Percentiles rank a stretch among this genome's conserved stretches.
phyloP scores from a whole-genome alignment of 2,329 filamentous ascomycete species.

The Aspergillus sp. region DNA sequence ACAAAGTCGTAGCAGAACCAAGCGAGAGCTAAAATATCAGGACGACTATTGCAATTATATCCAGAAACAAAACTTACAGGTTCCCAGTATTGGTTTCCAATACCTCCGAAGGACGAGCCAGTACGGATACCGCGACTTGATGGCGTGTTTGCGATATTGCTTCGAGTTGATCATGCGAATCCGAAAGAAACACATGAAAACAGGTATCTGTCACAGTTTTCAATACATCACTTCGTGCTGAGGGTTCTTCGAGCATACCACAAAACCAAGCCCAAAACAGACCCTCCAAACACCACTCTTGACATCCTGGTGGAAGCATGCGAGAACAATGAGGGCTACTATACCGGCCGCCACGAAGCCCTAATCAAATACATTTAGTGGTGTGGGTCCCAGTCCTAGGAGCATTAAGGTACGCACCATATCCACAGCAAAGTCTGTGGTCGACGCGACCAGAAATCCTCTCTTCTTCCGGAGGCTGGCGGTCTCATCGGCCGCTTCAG shows the following conservation, averaged over 20 bases:
- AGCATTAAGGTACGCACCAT: slow-evolving; percentile 14
- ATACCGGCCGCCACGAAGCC: slow-evolving; percentile 28
- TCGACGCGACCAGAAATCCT: slow-evolving; percentile 28
- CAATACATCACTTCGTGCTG: not conserved
- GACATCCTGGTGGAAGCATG: slow-evolving; percentile 23
- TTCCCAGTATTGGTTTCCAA: slow-evolving; percentile 53
- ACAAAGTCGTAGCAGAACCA: slow-evolving; percentile 61
- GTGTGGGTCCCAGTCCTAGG: not conserved
- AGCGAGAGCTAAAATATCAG: slow-evolving; percentile 34
- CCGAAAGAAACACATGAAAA: slow-evolving; percentile 56
- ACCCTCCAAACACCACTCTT: slow-evolving; percentile 50
- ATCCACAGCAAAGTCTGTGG: slow-evolving; percentile 29
- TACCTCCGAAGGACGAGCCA: slow-evolving; percentile 51
- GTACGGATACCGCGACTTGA: slow-evolving; percentile 52
- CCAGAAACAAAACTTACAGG: slow-evolving; percentile 25
- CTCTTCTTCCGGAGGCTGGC: slow-evolving; percentile 22
- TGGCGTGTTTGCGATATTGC: slow-evolving; percentile 50
- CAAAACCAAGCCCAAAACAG: slow-evolving; percentile 52
- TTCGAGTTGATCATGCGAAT: slow-evolving; percentile 56
- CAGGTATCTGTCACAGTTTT: slow-evolving; percentile 39
- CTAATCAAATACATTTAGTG: not conserved
- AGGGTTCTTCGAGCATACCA: slow-evolving; percentile 25
- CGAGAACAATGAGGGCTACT: slow-evolving; percentile 29
- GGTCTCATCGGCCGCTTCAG: slow-evolving; percentile 30
- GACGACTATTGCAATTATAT: not conserved